phyloP scores from a whole-genome alignment of 2,329 filamentous ascomycete genomes.

The Teratosphaeria pseudoeucalypti region DNA sequence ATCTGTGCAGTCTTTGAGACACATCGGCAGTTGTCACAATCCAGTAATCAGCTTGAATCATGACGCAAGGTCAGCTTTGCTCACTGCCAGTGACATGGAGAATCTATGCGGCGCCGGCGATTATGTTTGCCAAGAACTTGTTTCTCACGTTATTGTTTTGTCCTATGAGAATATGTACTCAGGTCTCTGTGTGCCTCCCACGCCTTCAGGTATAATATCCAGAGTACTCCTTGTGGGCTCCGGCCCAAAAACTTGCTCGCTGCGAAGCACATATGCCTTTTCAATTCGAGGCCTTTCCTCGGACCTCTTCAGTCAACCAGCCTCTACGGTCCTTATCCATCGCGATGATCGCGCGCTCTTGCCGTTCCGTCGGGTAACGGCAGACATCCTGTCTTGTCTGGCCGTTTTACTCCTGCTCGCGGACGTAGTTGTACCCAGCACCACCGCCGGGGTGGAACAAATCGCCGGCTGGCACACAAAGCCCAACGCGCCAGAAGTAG shows the following conservation, averaged over 20 bases:
- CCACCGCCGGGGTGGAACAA: constrained; percentile 16
- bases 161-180: background rate
- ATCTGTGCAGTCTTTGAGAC: no score
- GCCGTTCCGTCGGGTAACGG: background rate
- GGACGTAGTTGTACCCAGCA: constrained; percentile 4
- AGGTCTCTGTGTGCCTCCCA: background rate
- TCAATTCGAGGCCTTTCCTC: background rate
- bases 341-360: background rate
- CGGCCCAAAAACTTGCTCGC: background rate
- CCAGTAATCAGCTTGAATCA: no score
- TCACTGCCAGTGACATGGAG: no score
- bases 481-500: constrained; percentile 88
- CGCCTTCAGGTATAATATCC: background rate
- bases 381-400: background rate
- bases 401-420: background rate
- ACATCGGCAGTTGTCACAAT: no score
- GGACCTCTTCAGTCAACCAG: no score
- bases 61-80: no score
- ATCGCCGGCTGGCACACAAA: constrained; percentile 60
- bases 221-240: background rate
- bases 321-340: background rate
- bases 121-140: no score
- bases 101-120: no score
- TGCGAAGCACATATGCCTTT: background rate
- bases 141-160: no score